Percentiles rank a stretch among this genome's conserved stretches.
phyloP scores from a whole-genome alignment of 345 rosid species.

The Ailanthus altissimus region DNA sequence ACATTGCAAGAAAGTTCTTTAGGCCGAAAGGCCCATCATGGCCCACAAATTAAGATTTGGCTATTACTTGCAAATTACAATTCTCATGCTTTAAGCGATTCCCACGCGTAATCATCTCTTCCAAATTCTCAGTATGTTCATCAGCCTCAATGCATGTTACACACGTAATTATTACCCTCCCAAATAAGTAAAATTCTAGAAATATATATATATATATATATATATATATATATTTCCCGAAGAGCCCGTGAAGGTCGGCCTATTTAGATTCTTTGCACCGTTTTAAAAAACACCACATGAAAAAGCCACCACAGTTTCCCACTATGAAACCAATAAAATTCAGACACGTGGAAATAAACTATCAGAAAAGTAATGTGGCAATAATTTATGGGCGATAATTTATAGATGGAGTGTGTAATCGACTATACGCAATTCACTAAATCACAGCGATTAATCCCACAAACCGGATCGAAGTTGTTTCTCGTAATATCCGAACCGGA shows the following conservation, averaged over 20 bases:
- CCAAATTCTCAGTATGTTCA: neutral
- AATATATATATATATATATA: too few species aligned
- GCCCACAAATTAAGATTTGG: neutral
- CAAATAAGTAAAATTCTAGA: neutral
- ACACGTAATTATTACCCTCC: neutral
- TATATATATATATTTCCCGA: neutral
- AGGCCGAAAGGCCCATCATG: neutral
- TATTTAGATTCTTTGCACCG: neutral
- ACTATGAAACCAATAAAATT: neutral
- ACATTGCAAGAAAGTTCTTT: neutral
- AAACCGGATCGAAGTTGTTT: constrained; percentile 3
- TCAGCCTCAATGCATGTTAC: neutral
- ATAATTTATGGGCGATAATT: accelerated
- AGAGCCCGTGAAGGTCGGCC: neutral
- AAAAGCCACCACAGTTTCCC: neutral
- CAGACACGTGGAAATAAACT: neutral
- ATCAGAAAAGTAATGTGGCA: neutral
- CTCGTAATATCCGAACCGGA: constrained; percentile 15
- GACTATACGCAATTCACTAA: neutral
- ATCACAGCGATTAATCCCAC: neutral
- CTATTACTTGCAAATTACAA: neutral
- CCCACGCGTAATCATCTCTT: neutral
- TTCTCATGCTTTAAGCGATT: neutral
- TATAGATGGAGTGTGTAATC: accelerated
- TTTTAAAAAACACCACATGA: too few species aligned